Evolutionary conservation across 2,329 filamentous ascomycete genomes (phyloP).

Genomic region (Sarocladium brachiariae): DNA sequence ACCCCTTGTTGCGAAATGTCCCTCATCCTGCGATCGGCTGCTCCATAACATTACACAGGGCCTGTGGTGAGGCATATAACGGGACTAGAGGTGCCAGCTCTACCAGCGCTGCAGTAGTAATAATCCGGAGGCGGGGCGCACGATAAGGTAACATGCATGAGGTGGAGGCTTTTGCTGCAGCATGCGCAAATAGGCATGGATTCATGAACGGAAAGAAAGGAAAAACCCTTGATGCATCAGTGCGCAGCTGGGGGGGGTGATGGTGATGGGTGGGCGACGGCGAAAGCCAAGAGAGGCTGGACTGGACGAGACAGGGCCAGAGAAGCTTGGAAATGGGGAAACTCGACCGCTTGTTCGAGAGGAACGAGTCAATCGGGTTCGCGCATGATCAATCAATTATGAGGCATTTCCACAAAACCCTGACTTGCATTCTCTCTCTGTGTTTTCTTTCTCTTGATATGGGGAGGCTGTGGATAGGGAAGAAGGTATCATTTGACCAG

Average conservation of each 20-base stretch:
- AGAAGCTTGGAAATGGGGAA: background rate
- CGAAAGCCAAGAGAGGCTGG: conserved; percentile 2
- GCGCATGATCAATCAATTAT: no score
- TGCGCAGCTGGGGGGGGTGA: no score
- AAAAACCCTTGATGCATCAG: background rate
- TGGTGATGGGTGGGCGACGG: background rate
- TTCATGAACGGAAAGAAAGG: background rate
- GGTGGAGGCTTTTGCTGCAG: no score
- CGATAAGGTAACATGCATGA: conserved; percentile 1
- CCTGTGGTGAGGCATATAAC: conserved; percentile 4
- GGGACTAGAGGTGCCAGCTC: background rate
- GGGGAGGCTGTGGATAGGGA: no score
- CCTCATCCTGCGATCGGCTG: background rate
- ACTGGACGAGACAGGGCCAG: conserved; percentile 7
- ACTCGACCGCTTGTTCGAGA: background rate
- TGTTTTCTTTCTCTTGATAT: no score
- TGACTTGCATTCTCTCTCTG: no score
- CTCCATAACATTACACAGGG: no score
- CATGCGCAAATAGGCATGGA: no score
- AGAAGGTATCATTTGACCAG: no score
- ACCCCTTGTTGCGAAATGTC: background rate
- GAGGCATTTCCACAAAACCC: no score
- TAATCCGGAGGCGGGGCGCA: conserved; percentile 6
- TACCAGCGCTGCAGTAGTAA: background rate
- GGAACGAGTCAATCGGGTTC: background rate